These are phyloP conservation scores for Ceratocystis smalleyi DNA, from an alignment of 2,329 filamentous ascomycete species.

Conservation along the genomic window DNA sequence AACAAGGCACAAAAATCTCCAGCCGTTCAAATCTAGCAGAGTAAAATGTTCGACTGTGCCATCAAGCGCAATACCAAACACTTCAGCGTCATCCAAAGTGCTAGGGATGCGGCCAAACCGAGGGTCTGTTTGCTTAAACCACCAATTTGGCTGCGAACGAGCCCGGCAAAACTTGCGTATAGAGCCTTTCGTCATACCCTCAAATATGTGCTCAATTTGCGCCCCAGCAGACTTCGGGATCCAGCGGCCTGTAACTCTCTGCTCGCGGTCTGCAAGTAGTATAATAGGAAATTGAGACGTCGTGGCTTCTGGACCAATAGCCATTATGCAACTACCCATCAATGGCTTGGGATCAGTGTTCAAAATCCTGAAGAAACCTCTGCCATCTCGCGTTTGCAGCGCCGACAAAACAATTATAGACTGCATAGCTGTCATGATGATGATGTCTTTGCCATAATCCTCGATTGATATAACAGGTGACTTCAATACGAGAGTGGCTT, in stretches of 20 bases:
- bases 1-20: constrained; percentile 55
- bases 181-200: constrained; percentile 39
- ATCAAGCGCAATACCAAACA: constrained; percentile 52
- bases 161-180: constrained; percentile 41
- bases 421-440: constrained; percentile 38
- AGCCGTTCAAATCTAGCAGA: constrained; percentile 45
- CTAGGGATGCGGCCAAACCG: constrained; percentile 31
- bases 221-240: constrained; percentile 29
- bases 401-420: constrained; percentile 34
- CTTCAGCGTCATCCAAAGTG: constrained; percentile 32
- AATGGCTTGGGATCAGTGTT: constrained; percentile 7
- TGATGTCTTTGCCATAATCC: constrained; percentile 32
- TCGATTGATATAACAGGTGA: constrained; percentile 38
- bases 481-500: constrained; percentile 33
- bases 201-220: constrained; percentile 36
- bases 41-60: constrained; percentile 56
- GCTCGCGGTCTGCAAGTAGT: constrained; percentile 34
- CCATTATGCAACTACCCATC: constrained; percentile 28
- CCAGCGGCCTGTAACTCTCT: constrained; percentile 36
- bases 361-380: neutral
- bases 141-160: constrained; percentile 39
- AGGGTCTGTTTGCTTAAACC: constrained; percentile 23
- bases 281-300: constrained; percentile 27
- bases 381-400: neutral
- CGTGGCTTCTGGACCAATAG: constrained; percentile 26